A percentile compares a stretch with the other conserved stretches of the same genome.
These are phyloP conservation scores for Termitomyces sp. DNA, from an alignment of 768 basidiomycete species.

Conservation along the genomic window DNA sequence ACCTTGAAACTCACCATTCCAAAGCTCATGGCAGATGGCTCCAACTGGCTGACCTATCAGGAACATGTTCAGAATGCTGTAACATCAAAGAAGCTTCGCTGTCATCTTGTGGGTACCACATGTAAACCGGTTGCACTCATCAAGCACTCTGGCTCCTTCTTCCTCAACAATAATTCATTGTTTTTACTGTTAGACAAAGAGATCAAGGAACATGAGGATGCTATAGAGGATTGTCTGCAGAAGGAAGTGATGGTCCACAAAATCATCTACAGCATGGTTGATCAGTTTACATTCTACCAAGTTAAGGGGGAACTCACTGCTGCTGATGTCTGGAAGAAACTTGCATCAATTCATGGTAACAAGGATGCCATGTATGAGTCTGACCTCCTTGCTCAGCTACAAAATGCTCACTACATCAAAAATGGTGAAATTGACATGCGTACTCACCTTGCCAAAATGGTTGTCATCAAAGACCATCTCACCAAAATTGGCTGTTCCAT, in stretches of 20 bases:
- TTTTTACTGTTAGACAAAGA: slow-evolving; percentile 17
- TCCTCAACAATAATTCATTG: too few relatives aligned
- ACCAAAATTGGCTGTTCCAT: too few relatives aligned
- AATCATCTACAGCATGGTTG: neutral
- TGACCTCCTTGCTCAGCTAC: neutral
- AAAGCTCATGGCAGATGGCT: too few relatives aligned
- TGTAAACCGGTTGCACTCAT: slow-evolving; percentile 13
- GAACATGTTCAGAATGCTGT: slow-evolving; percentile 19
- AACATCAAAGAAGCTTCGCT: neutral
- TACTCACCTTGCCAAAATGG: too few relatives aligned
- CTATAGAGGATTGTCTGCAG: slow-evolving; percentile 13
- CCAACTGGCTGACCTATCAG: slow-evolving; percentile 28
- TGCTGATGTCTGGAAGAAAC: neutral
- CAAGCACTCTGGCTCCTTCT: slow-evolving; percentile 13
- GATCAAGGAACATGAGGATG: slow-evolving; percentile 16
- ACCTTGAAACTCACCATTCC: too few relatives aligned
- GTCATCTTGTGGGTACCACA: slow-evolving; percentile 16
- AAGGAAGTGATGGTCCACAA: too few relatives aligned
- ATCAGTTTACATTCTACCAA: neutral
- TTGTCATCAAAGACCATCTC: too few relatives aligned
- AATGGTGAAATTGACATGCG: slow-evolving; percentile 6
- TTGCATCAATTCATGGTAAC: too few relatives aligned
- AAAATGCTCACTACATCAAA: too few relatives aligned
- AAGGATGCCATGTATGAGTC: neutral
- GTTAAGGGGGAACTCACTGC: too few relatives aligned